phyloP scores from a whole-genome alignment of 345 rosid genomes.

The Rubroshorea leprosula region DNA sequence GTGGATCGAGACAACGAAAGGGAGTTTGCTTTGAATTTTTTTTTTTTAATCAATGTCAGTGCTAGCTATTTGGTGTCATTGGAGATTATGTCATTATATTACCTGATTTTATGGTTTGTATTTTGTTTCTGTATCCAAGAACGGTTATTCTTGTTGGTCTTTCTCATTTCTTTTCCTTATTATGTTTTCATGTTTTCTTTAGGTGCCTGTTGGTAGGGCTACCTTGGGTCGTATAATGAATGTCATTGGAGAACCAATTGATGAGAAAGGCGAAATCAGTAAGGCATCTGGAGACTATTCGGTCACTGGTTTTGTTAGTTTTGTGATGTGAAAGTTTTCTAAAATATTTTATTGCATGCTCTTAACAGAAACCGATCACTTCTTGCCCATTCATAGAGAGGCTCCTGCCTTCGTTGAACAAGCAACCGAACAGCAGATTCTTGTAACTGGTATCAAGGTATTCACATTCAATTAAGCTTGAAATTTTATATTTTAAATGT shows the following conservation, averaged over 20 bases:
- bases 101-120: not conserved
- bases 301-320: not conserved
- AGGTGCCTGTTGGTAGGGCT: constrained; percentile 97
- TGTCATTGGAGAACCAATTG: constrained; percentile 97
- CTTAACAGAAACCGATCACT: constrained; percentile 81
- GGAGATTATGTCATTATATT: too few relatives aligned
- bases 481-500: not conserved
- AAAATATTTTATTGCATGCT: not conserved
- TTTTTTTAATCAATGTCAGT: too few relatives aligned
- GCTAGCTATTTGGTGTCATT: too few relatives aligned
- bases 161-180: not conserved
- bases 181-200: not conserved
- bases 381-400: constrained; percentile 90
- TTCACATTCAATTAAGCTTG: not conserved
- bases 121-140: too few relatives aligned
- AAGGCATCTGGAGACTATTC: constrained; percentile 21
- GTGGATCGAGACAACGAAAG: too few relatives aligned
- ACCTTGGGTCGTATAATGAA: constrained; percentile 97
- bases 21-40: too few relatives aligned
- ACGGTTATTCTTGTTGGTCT: too few relatives aligned
- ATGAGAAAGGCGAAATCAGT: constrained; percentile 81
- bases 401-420: constrained; percentile 93
- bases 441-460: constrained; percentile 97
- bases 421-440: constrained; percentile 90
- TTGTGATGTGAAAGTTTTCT: not conserved